Conservation (phyloP, 306 rosid species). For the Gastrolobium villosum region DNA sequence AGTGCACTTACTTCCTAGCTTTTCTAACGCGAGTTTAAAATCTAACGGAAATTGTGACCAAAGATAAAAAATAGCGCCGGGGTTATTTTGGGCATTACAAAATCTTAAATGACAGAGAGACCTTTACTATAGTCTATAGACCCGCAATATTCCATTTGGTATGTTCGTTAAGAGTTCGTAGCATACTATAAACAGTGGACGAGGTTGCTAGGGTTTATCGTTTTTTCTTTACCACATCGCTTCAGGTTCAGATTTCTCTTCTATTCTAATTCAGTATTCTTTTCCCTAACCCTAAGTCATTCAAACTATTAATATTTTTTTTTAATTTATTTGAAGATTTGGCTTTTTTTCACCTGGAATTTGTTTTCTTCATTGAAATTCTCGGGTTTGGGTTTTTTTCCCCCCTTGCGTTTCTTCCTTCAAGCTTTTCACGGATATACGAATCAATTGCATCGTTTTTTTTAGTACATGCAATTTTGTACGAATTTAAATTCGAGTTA, state of each 20-base stretch:
- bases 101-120: neutral
- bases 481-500: neutral
- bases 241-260: slow-evolving; percentile 51
- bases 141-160: neutral
- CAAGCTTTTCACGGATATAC: too few species aligned
- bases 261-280: too few species aligned
- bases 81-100: neutral
- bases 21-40: too few species aligned
- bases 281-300: neutral
- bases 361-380: neutral
- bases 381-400: neutral
- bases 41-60: too few species aligned
- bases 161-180: neutral
- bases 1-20: too few species aligned
- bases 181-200: neutral
- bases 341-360: neutral
- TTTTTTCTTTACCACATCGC: slow-evolving; percentile 9
- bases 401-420: neutral
- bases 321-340: neutral
- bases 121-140: too few species aligned
- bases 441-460: neutral
- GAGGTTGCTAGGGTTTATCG: slow-evolving; percentile 61
- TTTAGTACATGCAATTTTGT: neutral
- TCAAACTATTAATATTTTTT: neutral
- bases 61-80: neutral